Base-by-base conservation (phyloP, 768 basidiomycete species). In the Amanita subjunquillea region DNA sequence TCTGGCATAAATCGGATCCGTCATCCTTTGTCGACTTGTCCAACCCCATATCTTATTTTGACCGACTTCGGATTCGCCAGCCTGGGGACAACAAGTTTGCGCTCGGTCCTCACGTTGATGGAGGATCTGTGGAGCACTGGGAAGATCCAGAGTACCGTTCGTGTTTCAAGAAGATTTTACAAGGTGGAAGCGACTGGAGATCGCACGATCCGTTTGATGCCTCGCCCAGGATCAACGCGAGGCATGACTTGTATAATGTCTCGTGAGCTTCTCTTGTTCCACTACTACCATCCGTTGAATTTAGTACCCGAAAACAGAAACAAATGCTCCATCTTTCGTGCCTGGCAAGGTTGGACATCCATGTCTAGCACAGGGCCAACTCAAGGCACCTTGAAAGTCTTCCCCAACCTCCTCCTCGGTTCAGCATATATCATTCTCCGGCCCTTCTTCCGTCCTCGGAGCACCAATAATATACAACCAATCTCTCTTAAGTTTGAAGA, bases 21-120 rank as follows among this genome's bases (percentile, higher is more conserved):
- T 55, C 59, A 27, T 63, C 74, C 25, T 63, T 67, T 25, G 64
- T 84, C 51, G 71, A 69, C 53, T 70, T 87, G 27, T 58, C 65
- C 9, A 79, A 72, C 2, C 85, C 86, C 0, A 65, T 90, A n/a
- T 79, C 81, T 1, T 91, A 91, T 64, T 85, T 80, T 54, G 88
- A 91, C 65, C 75, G 88, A 5, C 67, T 90, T 9, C 75, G 87
- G 2, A 85, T 89, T 44, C 76, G 89, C 4, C 74, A 73, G 27
- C 85, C 87, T 0, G 89, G 87, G 0, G 87, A 87, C 55, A 65
- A 72, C 10, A 73, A 74, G 45, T 89, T 89, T 60, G 74, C 79
- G 0, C 67, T 89, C 2, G 85, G 81, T 0, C 81, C 85, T 9
- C 82, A 85, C 50, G 63, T 72, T 13, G 78, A 80, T 47, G 72